phyloP scores from a whole-genome alignment of 2,329 filamentous ascomycete genomes.

The Massarina eburnea region DNA sequence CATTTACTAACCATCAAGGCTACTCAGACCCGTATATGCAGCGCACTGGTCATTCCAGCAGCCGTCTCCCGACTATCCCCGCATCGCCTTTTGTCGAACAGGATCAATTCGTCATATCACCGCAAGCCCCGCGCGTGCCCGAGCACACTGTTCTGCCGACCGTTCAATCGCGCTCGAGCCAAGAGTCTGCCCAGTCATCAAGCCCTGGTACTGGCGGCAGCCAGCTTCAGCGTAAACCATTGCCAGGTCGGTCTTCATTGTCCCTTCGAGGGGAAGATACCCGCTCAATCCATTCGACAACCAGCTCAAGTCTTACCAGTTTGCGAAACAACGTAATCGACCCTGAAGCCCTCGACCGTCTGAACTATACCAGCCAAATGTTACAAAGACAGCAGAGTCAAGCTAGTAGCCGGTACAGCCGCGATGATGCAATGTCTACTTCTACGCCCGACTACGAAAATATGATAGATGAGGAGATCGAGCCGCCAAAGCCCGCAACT shows the following conservation, averaged over 20 bases:
- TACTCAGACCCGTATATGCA: conserved; percentile 59
- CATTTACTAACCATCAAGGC: conserved; percentile 52
- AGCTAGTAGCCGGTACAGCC: conserved; percentile 61
- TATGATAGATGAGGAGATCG: conserved; percentile 48
- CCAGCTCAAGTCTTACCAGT: conserved; percentile 47
- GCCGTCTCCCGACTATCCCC: conserved; percentile 49
- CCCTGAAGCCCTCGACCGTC: conserved; percentile 47
- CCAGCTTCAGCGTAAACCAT: conserved; percentile 41
- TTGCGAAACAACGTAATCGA: conserved; percentile 49
- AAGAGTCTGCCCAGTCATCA: conserved; percentile 28
- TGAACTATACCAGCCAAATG: conserved; percentile 30
- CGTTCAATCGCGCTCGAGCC: conserved; percentile 18
- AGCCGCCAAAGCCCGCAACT: conserved; percentile 42
- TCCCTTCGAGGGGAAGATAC: conserved; percentile 39
- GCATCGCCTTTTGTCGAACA: conserved; percentile 48
- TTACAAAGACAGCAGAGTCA: conserved; percentile 37
- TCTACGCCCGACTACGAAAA: conserved; percentile 78
- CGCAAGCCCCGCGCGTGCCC: conserved; percentile 38
- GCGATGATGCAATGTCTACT: conserved; percentile 62
- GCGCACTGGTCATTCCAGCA: conserved; percentile 35
- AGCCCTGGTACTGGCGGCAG: conserved; percentile 27
- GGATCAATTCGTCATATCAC: conserved; percentile 41
- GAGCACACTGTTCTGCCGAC: conserved; percentile 34
- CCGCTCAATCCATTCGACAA: conserved; percentile 39
- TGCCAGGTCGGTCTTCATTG: conserved; percentile 45